Percentiles rank a stretch among this genome's conserved stretches.
Evolutionary conservation across 768 basidiomycete genomes (phyloP).

Genomic region (Boletus patriciae): DNA sequence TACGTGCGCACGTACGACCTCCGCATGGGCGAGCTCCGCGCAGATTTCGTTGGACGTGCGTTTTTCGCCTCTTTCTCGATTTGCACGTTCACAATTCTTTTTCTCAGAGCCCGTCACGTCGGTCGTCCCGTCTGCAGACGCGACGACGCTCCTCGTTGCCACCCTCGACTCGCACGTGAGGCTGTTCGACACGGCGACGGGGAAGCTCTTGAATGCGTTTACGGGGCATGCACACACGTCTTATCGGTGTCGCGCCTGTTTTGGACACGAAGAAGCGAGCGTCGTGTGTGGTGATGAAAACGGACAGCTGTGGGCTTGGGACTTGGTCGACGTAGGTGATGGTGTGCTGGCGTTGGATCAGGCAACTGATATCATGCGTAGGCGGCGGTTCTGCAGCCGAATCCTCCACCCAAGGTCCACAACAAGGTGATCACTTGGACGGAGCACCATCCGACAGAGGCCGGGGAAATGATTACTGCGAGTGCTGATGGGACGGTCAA

Average conservation of each 20-base stretch:
- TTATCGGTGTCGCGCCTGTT: constrained; percentile 80
- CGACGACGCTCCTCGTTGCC: constrained; percentile 76
- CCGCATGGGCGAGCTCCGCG: constrained; percentile 84
- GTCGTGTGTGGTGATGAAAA: constrained; percentile 90
- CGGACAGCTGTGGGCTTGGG: constrained; percentile 90
- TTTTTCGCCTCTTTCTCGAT: constrained; percentile 10
- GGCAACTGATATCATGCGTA: constrained; percentile 31
- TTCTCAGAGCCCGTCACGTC: constrained; percentile 80
- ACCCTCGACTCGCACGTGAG: constrained; percentile 84
- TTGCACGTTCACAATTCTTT: not conserved
- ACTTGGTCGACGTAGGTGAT: constrained; percentile 76
- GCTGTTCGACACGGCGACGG: constrained; percentile 80
- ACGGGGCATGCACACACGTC: constrained; percentile 69
- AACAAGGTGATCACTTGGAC: constrained; percentile 88
- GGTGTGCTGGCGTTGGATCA: not conserved
- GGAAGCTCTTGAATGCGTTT: constrained; percentile 85
- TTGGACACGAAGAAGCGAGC: constrained; percentile 78
- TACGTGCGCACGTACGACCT: constrained; percentile 92
- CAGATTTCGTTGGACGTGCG: constrained; percentile 90
- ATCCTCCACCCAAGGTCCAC: constrained; percentile 77
- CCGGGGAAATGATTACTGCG: constrained; percentile 82
- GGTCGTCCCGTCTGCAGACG: constrained; percentile 75
- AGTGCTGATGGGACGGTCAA: constrained; percentile 91
- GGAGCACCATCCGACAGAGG: constrained; percentile 81
- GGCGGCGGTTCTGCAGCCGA: constrained; percentile 70